Evolutionary conservation across 495 filamentous ascomycete species (phyloP), one percentile per base, ranked within the genome.

Genomic region (Rhypophila decipiens): DNA sequence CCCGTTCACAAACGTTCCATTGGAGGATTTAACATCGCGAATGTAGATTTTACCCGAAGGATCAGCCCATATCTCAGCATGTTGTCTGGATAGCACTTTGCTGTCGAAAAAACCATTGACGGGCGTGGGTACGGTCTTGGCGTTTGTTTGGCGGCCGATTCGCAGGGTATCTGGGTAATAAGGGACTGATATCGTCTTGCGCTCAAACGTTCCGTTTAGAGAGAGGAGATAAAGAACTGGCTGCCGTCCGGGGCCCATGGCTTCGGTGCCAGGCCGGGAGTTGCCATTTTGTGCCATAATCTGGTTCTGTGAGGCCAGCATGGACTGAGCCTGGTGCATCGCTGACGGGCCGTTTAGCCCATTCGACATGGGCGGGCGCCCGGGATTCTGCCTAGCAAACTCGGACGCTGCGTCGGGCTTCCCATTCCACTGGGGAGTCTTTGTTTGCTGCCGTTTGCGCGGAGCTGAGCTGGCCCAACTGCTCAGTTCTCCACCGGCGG

Each of bases 1-100:
- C n/a, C 88, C 89, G 49, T 96, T 98, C 44, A 98, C 90, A 65
- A 98, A 98, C 1, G 93, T 98, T 34, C 93, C 93, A 57, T 98
- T 98, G 2, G 93, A 97, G 3, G 93, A 97, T 64, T 96, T 97
- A 52, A 98, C 85, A 68, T 98, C 93, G 27, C 89, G 82, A 56
- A 98, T 97, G 82, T 83, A 97, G 44, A 98, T 82, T 59, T 93
- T 95, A 12, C 93, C 91, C 52, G 75, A 77, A 46, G 82, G 76
- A 42, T 96, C 90, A 19, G 91, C 91, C 88, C 88, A 98, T 15
- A 97, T 80, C 52, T 98, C 93, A 13, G 93, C 93, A 68, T 98
- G 93, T 64, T 96, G 90, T 49, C 93, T 76, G 27, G 91, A 96
- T 12, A 98, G 78, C 29, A 98, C 93, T 60, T 98, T 98, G 15